Percentiles rank a stretch among this genome's conserved stretches.
Evolutionary conservation across 148 eudicot genomes (phyloP).

Genomic region (Amaranthus palmeri): DNA sequence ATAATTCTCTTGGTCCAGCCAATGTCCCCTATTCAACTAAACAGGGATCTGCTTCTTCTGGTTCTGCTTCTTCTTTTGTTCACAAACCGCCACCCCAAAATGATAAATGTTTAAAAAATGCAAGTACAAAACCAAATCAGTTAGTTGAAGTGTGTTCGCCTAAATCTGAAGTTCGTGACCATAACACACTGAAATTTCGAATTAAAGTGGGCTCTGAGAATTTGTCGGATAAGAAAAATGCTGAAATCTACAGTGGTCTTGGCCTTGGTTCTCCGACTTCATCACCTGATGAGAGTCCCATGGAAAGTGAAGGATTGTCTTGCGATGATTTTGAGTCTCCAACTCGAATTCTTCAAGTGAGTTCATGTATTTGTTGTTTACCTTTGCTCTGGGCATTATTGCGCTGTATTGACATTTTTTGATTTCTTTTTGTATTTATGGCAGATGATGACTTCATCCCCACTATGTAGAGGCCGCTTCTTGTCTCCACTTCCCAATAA

Average conservation of each 20-base stretch:
- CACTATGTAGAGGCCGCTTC: constrained; percentile 38
- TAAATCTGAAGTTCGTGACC: constrained; percentile 47
- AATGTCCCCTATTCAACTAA: constrained; percentile 40
- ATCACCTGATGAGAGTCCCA: constrained; percentile 61
- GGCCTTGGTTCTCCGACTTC: constrained; percentile 91
- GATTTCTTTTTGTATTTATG: constrained; percentile 17
- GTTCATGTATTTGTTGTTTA: constrained; percentile 17
- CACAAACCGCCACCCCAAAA: constrained; percentile 29
- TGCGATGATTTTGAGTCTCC: constrained; percentile 57
- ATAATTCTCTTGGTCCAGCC: constrained; percentile 39
- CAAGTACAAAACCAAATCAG: constrained; percentile 26
- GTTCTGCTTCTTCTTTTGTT: constrained; percentile 34
- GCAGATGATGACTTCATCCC: constrained; percentile 89
- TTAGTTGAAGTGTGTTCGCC: constrained; percentile 36
- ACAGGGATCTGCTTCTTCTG: constrained; percentile 38
- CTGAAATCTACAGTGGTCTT: constrained; percentile 87
- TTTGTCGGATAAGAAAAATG: constrained; percentile 56
- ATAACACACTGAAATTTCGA: constrained; percentile 68
- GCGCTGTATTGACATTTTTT: constrained; percentile 11
- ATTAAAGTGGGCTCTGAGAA: constrained; percentile 81
- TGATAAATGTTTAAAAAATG: constrained; percentile 32
- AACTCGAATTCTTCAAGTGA: constrained; percentile 71
- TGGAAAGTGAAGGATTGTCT: constrained; percentile 50
- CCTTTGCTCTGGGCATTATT: constrained; percentile 1
- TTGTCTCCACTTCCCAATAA: constrained; percentile 75